A percentile compares a stretch with the other conserved stretches of the same genome.
These are phyloP conservation scores for Hygrocybe coccinea DNA, from an alignment of 768 basidiomycete genomes.

Conservation along the genomic window DNA sequence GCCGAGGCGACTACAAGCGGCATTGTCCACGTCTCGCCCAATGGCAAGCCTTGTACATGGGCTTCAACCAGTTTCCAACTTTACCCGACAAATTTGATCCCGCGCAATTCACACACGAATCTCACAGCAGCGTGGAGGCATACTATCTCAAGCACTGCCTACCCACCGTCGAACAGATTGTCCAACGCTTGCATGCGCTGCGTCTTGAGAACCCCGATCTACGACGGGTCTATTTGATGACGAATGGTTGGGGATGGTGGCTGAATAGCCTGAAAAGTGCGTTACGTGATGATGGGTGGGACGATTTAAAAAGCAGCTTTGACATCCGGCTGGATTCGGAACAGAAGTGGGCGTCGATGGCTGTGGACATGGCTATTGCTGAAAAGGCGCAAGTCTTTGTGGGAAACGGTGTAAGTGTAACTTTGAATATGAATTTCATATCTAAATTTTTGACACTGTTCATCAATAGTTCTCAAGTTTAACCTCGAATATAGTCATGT, in stretches of 20 bases:
- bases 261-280: conserved; percentile 35
- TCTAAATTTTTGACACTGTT: not conserved
- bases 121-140: conserved; percentile 6
- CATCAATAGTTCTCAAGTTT: conserved; percentile 43
- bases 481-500: conserved; percentile 46
- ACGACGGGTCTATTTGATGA: conserved; percentile 42
- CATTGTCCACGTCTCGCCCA: conserved; percentile 49
- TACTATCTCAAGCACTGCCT: conserved; percentile 44
- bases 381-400: conserved; percentile 55
- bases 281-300: conserved; percentile 47
- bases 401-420: conserved; percentile 51
- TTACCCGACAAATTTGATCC: conserved; percentile 41
- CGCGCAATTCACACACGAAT: conserved; percentile 3
- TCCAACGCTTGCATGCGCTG: conserved; percentile 33
- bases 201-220: conserved; percentile 30
- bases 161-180: conserved; percentile 40
- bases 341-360: conserved; percentile 46
- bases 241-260: conserved; percentile 47
- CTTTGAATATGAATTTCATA: conserved; percentile 7
- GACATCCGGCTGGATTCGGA: conserved; percentile 40
- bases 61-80: conserved; percentile 42
- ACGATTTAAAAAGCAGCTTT: conserved; percentile 38
- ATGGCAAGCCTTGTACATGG: conserved; percentile 45
- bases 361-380: conserved; percentile 59
- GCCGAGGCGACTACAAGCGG: conserved; percentile 52